Base-by-base conservation (phyloP, 352 stramenopile genomes). In the Bremia lactucae region DNA sequence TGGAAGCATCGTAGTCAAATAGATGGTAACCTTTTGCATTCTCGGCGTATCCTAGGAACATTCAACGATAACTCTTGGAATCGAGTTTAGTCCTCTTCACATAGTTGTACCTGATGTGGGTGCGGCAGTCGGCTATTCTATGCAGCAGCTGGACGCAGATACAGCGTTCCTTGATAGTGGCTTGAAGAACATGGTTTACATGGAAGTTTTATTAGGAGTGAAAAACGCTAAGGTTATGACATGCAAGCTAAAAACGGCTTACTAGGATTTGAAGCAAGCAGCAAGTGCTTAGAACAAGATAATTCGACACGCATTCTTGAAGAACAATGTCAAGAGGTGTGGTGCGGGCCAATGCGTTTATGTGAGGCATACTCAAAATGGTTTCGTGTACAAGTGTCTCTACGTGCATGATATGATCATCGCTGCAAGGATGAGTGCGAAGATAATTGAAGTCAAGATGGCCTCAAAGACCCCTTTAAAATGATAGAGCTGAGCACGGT, bases 1-100 rank as follows among this genome's bases (percentile, higher is more conserved):
- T 37, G 31, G 13, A 13, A 8, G 4, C 10, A 15, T 37, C 31
- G 5, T 4, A 37, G 3, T 37, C 31, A 4, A 15, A 37, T 8
- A 37, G 2, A 37, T 15, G 10, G 13, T 37, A 22, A 15, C 13
- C 29, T 15, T 35, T 35, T 6, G n/a, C 15, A 15, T 37, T 21
- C 15, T 37, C 36, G 6, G 36, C 36, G 9, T 44, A 44, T 10
- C 20, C 36, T 9, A 52, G 26, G 6, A 43, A 33, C 34, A 43
- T 39, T 15, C 34, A 43, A 16, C 24, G 10, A 26, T 13, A 3
- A 29, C 8, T 7, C 13, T 2, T 29, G 24, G 24, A 13, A 11
- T 2, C 7, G 1, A 3, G 8, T 29, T 29, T 11, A 13, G 9
- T 15, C 10, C 9, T 29, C 2, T 8, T 16, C 26, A 28, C 4